Conservation (phyloP, 1,284 basidiomycete species). For the Farysia itapuensis region DNA sequence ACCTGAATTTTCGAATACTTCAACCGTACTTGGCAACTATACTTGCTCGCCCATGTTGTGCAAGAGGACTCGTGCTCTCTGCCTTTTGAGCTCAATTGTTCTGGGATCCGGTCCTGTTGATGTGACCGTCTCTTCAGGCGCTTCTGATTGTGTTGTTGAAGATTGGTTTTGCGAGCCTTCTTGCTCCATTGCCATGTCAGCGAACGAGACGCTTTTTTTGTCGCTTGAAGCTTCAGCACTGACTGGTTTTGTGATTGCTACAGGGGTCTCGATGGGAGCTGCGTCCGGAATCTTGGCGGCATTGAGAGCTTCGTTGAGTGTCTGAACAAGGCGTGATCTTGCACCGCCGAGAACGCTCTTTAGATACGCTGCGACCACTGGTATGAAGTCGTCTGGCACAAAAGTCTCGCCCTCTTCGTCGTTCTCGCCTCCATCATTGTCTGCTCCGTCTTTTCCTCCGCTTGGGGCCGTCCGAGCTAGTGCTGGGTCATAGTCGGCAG, state of each 20-base stretch:
- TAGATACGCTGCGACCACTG: slow-evolving; percentile 29
- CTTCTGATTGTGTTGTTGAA: background rate
- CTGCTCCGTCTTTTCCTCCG: background rate
- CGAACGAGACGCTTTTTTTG: slow-evolving; percentile 29
- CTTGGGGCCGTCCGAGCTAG: slow-evolving; percentile 12
- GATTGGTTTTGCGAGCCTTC: slow-evolving; percentile 15
- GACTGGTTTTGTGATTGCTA: background rate
- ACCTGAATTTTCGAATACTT: too few species aligned
- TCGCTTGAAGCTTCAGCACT: background rate
- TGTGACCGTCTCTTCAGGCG: slow-evolving; percentile 6
- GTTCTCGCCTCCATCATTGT: slow-evolving; percentile 5
- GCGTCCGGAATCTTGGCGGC: slow-evolving; percentile 14
- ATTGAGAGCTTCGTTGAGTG: slow-evolving; percentile 24
- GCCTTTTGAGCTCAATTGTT: slow-evolving; percentile 15
- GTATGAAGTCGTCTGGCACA: slow-evolving; percentile 27
- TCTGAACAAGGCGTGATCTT: slow-evolving; percentile 24
- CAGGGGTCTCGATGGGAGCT: slow-evolving; percentile 1
- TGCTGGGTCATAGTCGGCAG: slow-evolving; percentile 21
- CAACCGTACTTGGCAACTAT: background rate
- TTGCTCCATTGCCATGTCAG: slow-evolving; percentile 17
- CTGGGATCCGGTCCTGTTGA: slow-evolving; percentile 6
- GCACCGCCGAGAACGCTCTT: slow-evolving; percentile 36
- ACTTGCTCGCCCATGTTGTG: slow-evolving; percentile 13
- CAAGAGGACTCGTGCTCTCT: slow-evolving; percentile 18
- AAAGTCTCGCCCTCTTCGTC: slow-evolving; percentile 34